phyloP scores from a whole-genome alignment of 2,329 filamentous ascomycete species.

The Cordyceps militaris region DNA sequence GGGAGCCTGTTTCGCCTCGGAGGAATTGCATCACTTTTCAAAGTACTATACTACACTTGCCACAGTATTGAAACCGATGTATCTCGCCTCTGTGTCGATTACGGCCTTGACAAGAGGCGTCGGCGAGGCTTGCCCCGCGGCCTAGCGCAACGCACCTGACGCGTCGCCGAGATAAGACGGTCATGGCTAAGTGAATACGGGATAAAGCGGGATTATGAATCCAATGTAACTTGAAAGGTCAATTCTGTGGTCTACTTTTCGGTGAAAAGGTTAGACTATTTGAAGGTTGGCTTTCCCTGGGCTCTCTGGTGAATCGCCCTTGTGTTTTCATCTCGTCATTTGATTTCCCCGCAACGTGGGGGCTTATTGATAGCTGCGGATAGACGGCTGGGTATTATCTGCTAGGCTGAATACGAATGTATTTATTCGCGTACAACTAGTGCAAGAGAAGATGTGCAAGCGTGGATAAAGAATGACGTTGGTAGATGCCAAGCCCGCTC shows the following conservation, averaged over 20 bases:
- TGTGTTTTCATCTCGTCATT: conserved; percentile 1
- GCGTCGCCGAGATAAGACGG: neutral
- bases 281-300: neutral
- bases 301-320: neutral
- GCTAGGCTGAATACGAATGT: too few relatives aligned
- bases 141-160: conserved; percentile 4
- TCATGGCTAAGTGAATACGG: neutral
- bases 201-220: neutral
- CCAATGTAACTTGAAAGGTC: too few relatives aligned
- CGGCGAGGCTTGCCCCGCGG: neutral
- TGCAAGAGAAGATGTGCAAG: too few relatives aligned
- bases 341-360: conserved; percentile 6
- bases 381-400: too few relatives aligned
- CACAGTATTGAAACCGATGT: conserved; percentile 71
- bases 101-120: conserved; percentile 54
- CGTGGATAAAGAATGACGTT: too few relatives aligned
- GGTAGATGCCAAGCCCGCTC: too few relatives aligned
- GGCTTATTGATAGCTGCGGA: neutral
- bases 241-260: neutral
- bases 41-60: conserved; percentile 3
- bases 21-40: neutral
- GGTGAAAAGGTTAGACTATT: neutral
- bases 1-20: conserved; percentile 51
- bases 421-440: too few relatives aligned
- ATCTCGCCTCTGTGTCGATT: conserved; percentile 65